A percentile compares a stretch with the other conserved stretches of the same genome.
Conservation (phyloP, 208 protist genomes). For the Leishmania mexicana region DNA sequence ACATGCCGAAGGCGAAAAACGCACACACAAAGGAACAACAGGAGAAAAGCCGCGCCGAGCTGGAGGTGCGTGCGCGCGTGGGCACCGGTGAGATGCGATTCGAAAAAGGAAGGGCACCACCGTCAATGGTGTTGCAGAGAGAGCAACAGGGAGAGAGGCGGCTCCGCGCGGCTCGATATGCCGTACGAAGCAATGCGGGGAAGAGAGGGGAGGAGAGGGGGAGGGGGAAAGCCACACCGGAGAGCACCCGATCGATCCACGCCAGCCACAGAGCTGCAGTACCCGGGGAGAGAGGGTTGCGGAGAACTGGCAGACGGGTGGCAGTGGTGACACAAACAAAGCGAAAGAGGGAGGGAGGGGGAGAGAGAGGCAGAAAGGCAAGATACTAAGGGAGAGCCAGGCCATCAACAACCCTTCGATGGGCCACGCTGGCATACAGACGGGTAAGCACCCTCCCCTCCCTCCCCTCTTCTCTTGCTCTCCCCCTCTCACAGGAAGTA, state of each 20-base stretch:
- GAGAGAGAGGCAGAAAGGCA: background rate
- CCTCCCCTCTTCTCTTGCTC: too few species aligned
- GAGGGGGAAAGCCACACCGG: background rate
- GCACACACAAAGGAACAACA: background rate
- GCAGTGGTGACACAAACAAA: background rate
- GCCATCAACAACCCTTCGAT: background rate
- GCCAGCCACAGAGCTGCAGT: background rate
- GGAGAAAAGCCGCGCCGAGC: background rate
- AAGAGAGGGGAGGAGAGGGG: too few species aligned
- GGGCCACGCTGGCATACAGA: background rate
- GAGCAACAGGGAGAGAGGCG: background rate
- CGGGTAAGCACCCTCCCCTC: background rate
- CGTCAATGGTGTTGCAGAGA: background rate
- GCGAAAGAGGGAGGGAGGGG: background rate
- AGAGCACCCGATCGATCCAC: background rate
- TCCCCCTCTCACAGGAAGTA: too few species aligned
- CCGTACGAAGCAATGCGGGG: background rate
- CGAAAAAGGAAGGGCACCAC: background rate
- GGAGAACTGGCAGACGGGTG: background rate
- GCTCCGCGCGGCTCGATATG: background rate
- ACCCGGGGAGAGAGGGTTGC: background rate
- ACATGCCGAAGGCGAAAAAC: background rate
- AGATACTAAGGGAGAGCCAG: slow-evolving; percentile 1
- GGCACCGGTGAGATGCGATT: background rate
- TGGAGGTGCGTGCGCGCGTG: background rate